A percentile compares a stretch with the other conserved stretches of the same genome.
These are phyloP conservation scores for Polygonum aviculare DNA, from an alignment of 148 eudicot genomes.

Conservation along the genomic window DNA sequence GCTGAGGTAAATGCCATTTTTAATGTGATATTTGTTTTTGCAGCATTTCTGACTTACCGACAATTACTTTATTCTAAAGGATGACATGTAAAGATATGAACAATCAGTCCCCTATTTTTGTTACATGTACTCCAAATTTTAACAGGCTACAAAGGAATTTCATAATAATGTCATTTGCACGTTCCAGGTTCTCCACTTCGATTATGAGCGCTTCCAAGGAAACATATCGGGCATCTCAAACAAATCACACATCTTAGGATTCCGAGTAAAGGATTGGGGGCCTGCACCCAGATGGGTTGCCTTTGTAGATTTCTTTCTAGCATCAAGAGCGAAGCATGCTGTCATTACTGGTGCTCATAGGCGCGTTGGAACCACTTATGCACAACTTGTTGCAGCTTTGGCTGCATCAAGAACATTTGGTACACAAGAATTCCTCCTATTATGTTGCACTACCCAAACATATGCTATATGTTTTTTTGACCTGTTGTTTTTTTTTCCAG, in stretches of 20 bases:
- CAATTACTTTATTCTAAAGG: neutral
- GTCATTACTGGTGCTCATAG: slow-evolving; percentile 83
- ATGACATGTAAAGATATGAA: neutral
- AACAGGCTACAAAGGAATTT: neutral
- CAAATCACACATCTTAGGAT: slow-evolving; percentile 25
- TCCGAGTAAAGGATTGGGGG: slow-evolving; percentile 87
- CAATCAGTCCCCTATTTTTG: neutral
- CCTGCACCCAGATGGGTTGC: slow-evolving; percentile 99
- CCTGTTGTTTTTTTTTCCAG: slow-evolving; percentile 19
- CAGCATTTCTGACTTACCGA: neutral
- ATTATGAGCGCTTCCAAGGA: slow-evolving; percentile 52
- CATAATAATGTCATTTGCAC: neutral
- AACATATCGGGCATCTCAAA: slow-evolving; percentile 32
- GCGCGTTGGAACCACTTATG: slow-evolving; percentile 92
- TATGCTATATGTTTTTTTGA: neutral
- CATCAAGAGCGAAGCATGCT: slow-evolving; percentile 81
- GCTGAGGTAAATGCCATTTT: slow-evolving; percentile 52
- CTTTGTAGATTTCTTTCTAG: slow-evolving; percentile 91
- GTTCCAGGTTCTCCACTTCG: slow-evolving; percentile 71
- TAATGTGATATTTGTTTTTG: neutral
- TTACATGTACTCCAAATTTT: neutral
- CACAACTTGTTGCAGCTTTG: slow-evolving; percentile 77
- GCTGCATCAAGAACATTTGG: slow-evolving; percentile 70
- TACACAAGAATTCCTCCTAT: slow-evolving; percentile 14
- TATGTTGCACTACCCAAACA: neutral